These are phyloP conservation scores for Fusarium oligoseptatum DNA, from an alignment of 2,329 filamentous ascomycete species.

Conservation along the genomic window DNA sequence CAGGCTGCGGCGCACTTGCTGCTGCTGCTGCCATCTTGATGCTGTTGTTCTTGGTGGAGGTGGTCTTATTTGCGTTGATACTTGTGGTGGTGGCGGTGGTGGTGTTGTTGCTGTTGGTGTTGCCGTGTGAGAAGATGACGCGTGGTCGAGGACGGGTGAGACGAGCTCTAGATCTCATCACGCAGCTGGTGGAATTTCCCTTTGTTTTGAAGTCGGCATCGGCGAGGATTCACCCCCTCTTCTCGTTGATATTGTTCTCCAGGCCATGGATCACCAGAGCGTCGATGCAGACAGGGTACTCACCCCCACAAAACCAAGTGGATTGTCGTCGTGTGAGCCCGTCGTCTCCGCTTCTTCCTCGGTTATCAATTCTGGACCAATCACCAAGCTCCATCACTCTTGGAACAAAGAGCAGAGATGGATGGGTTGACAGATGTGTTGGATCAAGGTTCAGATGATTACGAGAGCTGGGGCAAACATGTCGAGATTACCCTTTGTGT, in stretches of 20 bases:
- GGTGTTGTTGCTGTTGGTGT: conserved; percentile 8
- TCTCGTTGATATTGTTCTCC: conserved; percentile 48
- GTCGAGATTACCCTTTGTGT: not conserved
- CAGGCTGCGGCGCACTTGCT: conserved; percentile 16
- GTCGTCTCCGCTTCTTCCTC: conserved; percentile 43
- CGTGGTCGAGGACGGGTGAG: conserved; percentile 48
- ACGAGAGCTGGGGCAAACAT: not conserved
- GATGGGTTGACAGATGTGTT: not conserved
- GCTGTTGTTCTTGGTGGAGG: conserved; percentile 18
- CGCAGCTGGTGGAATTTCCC: conserved; percentile 41
- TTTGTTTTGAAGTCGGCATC: conserved; percentile 36
- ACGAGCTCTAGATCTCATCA: conserved; percentile 49
- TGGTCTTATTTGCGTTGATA: conserved; percentile 11
- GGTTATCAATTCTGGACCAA: conserved; percentile 37
- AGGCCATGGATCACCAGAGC: conserved; percentile 38
- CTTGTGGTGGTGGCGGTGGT: conserved; percentile 9
- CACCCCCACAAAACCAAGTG: conserved; percentile 46
- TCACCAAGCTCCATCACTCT: conserved; percentile 10
- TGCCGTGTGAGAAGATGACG: conserved; percentile 49
- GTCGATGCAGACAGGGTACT: conserved; percentile 25
- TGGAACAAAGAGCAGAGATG: not conserved
- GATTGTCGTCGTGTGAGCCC: conserved; percentile 29
- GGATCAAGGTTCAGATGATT: not conserved
- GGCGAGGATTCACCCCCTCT: conserved; percentile 27
- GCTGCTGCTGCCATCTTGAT: conserved; percentile 25